phyloP scores from a whole-genome alignment of 768 basidiomycete species.

The Lactarius deliciosus region DNA sequence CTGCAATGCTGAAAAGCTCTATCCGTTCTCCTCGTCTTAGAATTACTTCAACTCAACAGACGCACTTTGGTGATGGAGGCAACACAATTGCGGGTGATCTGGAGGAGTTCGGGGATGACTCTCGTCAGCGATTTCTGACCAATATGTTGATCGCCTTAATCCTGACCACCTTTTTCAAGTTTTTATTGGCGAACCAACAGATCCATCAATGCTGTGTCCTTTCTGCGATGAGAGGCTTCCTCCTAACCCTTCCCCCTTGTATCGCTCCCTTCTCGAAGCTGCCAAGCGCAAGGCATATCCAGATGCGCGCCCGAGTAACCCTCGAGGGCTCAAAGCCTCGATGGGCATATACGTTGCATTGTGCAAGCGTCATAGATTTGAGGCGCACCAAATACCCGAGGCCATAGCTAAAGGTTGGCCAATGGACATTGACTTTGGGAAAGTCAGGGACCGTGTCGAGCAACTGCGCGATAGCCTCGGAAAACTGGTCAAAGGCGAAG shows the following conservation, averaged over 20 bases:
- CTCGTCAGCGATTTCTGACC: conserved; percentile 22
- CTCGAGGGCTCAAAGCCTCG: conserved; percentile 56
- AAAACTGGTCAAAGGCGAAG: conserved; percentile 47
- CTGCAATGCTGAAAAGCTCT: background rate
- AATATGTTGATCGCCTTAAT: background rate
- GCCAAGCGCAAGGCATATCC: conserved; percentile 53
- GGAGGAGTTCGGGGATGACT: conserved; percentile 23
- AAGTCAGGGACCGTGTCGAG: conserved; percentile 53
- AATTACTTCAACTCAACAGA: background rate
- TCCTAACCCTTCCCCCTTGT: conserved; percentile 53
- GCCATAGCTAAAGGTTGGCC: conserved; percentile 78
- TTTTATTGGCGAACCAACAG: conserved; percentile 49
- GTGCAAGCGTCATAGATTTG: conserved; percentile 79
- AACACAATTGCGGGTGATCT: background rate
- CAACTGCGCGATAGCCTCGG: conserved; percentile 49
- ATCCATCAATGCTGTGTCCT: conserved; percentile 72
- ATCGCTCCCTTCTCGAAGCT: conserved; percentile 52
- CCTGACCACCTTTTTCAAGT: conserved; percentile 40
- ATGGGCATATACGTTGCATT: conserved; percentile 58
- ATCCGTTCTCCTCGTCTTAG: background rate
- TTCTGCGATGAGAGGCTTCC: conserved; percentile 79
- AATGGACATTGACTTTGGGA: conserved; percentile 62
- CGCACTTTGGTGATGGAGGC: background rate
- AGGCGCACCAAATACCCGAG: conserved; percentile 67
- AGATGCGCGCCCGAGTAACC: conserved; percentile 68